phyloP scores from a whole-genome alignment of 257 asterid species.

The Lantana camara region DNA sequence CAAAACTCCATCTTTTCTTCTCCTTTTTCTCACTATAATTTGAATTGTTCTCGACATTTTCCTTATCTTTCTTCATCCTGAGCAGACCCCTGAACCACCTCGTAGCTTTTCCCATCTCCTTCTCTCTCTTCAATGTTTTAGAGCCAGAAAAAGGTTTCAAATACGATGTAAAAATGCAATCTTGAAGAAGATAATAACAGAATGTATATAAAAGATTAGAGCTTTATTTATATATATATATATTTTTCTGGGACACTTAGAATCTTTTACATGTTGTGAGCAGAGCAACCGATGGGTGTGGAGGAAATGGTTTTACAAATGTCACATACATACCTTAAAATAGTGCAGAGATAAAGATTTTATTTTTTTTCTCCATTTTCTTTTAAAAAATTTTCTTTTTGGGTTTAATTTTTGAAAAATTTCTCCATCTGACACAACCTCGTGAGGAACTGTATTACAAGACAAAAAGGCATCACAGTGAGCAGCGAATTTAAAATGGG shows the following conservation, averaged over 20 bases:
- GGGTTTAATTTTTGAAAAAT: slow-evolving; percentile 32
- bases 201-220: slow-evolving; percentile 11
- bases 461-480: slow-evolving; percentile 81
- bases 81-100: slow-evolving; percentile 83
- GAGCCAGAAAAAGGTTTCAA: not conserved
- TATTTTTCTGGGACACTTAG: slow-evolving; percentile 29
- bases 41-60: slow-evolving; percentile 48
- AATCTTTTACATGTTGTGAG: too few relatives aligned
- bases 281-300: slow-evolving; percentile 32
- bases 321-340: slow-evolving; percentile 53
- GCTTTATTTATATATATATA: not conserved
- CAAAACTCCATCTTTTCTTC: slow-evolving; percentile 74
- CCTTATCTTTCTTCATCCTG: slow-evolving; percentile 80
- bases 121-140: slow-evolving; percentile 18
- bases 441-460: slow-evolving; percentile 82
- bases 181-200: slow-evolving; percentile 27
- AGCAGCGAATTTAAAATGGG: slow-evolving; percentile 41
- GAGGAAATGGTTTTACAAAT: slow-evolving; percentile 45
- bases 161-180: slow-evolving; percentile 16
- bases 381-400: too few relatives aligned
- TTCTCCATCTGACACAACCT: slow-evolving; percentile 67
- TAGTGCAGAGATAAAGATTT: slow-evolving; percentile 46
- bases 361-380: not conserved
- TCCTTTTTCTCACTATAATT: slow-evolving; percentile 52
- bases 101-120: slow-evolving; percentile 81